Conservation (phyloP, 2,329 filamentous ascomycete species). For the Byssothecium circinans region DNA sequence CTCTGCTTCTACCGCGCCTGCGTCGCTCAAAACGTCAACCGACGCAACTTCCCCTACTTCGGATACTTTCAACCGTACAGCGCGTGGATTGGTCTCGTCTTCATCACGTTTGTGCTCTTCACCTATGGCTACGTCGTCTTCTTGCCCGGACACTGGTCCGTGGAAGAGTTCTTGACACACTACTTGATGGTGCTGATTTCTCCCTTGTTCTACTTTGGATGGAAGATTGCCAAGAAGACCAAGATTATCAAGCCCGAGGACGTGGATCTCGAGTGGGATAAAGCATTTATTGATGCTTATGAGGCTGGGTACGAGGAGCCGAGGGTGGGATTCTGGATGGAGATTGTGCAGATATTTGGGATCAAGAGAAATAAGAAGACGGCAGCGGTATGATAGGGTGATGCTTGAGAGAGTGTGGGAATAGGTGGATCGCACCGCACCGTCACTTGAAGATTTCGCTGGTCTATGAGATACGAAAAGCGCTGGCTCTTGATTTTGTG, state of each 20-base stretch:
- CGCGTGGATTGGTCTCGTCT: constrained; percentile 18
- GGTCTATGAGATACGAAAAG: too few species aligned
- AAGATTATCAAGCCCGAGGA: constrained; percentile 46
- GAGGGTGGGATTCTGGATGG: constrained; percentile 31
- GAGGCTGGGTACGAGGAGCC: constrained; percentile 21
- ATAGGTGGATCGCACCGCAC: too few species aligned
- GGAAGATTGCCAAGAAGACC: constrained; percentile 65
- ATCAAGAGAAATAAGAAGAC: constrained; percentile 15
- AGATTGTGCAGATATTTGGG: constrained; percentile 24
- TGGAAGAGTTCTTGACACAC: constrained; percentile 47
- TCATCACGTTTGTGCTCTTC: constrained; percentile 17
- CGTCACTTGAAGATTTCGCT: too few species aligned
- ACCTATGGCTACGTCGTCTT: constrained; percentile 43
- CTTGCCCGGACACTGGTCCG: constrained; percentile 47
- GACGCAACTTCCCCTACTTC: constrained; percentile 52
- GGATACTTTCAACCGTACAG: constrained; percentile 27
- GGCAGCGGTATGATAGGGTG: constrained; percentile 1
- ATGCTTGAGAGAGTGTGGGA: too few species aligned
- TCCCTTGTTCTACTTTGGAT: constrained; percentile 51
- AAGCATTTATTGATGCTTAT: constrained; percentile 47
- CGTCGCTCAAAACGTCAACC: constrained; percentile 48
- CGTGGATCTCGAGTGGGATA: constrained; percentile 49
- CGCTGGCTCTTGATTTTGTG: too few species aligned
- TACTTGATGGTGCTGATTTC: constrained; percentile 34
- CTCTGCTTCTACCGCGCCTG: constrained; percentile 57